phyloP scores from a whole-genome alignment of 768 basidiomycete species.

The Tricholoma furcatifolium region DNA sequence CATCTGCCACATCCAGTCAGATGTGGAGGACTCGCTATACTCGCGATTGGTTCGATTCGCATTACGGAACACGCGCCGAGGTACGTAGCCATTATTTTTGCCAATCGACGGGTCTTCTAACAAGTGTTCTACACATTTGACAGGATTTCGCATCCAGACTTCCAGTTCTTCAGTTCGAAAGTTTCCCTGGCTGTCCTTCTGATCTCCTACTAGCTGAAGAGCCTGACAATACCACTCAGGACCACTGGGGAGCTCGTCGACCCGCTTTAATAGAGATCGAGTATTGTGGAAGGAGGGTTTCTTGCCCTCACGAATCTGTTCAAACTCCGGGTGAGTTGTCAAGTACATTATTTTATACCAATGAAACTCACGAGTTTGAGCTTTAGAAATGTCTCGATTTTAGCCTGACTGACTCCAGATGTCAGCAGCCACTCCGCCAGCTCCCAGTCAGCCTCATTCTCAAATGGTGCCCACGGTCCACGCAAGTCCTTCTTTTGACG shows the following conservation, averaged over 20 bases:
- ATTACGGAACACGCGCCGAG: conserved; percentile 21
- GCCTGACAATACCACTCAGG: conserved; percentile 23
- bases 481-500: not conserved
- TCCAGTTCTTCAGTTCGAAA: conserved; percentile 17
- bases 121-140: conserved; percentile 28
- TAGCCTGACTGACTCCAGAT: conserved; percentile 1
- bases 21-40: conserved; percentile 37
- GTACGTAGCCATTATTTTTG: conserved; percentile 24
- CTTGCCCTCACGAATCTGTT: not conserved
- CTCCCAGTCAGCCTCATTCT: conserved; percentile 2
- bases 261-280: conserved; percentile 10
- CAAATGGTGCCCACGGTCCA: not conserved
- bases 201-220: conserved; percentile 4
- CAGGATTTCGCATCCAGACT: conserved; percentile 27
- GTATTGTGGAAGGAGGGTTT: conserved; percentile 13
- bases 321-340: too few species aligned
- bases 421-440: conserved; percentile 5
- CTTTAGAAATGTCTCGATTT: too few species aligned
- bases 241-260: conserved; percentile 21
- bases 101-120: conserved; percentile 28
- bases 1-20: conserved; percentile 32
- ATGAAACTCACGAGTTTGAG: too few species aligned
- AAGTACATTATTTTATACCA: too few species aligned
- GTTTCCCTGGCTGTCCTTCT: conserved; percentile 1
- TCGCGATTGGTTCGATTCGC: conserved; percentile 17